These are phyloP conservation scores for Coemansia sp. DNA, from an alignment of 192 early-diverging fungal species.

Conservation along the genomic window DNA sequence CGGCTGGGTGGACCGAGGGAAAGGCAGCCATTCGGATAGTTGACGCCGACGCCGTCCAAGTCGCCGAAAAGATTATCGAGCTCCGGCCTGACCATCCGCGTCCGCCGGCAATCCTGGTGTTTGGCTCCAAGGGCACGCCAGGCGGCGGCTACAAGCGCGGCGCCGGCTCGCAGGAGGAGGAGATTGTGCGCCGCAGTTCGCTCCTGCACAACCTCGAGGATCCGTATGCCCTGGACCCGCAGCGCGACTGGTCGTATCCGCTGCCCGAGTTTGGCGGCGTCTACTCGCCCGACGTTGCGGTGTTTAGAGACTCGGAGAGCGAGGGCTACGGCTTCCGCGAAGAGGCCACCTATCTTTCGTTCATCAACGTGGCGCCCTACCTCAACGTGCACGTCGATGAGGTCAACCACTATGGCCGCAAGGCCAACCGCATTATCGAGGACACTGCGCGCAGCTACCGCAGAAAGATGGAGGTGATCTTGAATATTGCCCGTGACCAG, in stretches of 20 bases:
- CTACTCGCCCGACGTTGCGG: slow-evolving; percentile 54
- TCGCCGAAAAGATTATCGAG: slow-evolving; percentile 44
- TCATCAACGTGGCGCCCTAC: slow-evolving; percentile 56
- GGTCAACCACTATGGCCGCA: slow-evolving; percentile 51
- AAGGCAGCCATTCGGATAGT: slow-evolving; percentile 50
- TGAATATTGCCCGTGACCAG: slow-evolving; percentile 55
- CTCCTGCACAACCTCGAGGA: slow-evolving; percentile 56
- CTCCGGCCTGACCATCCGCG: slow-evolving; percentile 46
- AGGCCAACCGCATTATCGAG: slow-evolving; percentile 45
- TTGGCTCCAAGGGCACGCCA: slow-evolving; percentile 51
- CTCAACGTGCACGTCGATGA: slow-evolving; percentile 49
- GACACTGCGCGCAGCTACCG: slow-evolving; percentile 51
- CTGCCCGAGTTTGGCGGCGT: slow-evolving; percentile 57
- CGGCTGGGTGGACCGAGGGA: slow-evolving; percentile 53
- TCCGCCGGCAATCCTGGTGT: slow-evolving; percentile 47
- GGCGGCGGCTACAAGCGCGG: slow-evolving; percentile 57
- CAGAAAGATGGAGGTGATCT: slow-evolving; percentile 54
- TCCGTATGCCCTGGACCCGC: slow-evolving; percentile 44
- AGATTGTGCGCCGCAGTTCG: slow-evolving; percentile 51
- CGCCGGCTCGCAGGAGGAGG: slow-evolving; percentile 54
- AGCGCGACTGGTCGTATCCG: slow-evolving; percentile 52
- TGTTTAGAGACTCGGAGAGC: slow-evolving; percentile 53
- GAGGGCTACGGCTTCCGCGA: slow-evolving; percentile 54
- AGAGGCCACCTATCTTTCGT: slow-evolving; percentile 43
- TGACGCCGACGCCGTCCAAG: slow-evolving; percentile 40